Evolutionary conservation across 306 rosid genomes (phyloP).

Genomic region (Sechiopsis laciniata): DNA sequence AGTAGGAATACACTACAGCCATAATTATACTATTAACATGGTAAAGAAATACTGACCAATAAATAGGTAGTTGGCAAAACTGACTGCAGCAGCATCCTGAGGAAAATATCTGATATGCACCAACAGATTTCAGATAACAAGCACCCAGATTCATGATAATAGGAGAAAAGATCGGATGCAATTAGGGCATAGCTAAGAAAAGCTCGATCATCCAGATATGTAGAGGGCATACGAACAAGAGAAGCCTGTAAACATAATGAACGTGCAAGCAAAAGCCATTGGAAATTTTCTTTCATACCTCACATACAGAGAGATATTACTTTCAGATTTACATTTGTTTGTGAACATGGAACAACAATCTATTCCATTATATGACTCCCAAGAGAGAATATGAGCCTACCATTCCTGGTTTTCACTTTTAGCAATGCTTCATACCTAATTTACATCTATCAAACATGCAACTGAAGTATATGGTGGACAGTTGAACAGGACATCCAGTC

Average conservation of each 20-base stretch:
- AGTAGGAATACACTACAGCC: neutral
- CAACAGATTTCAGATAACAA: conserved; percentile 36
- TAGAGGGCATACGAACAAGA: neutral
- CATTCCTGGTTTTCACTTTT: neutral
- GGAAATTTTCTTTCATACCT: neutral
- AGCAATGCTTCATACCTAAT: neutral
- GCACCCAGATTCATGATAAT: conserved; percentile 31
- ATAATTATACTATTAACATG: neutral
- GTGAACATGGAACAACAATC: conserved; percentile 7
- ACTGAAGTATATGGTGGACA: conserved; percentile 5
- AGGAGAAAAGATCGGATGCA: conserved; percentile 18
- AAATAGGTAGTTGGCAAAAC: conserved; percentile 53
- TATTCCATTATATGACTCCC: neutral
- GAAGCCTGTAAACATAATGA: conserved; percentile 22
- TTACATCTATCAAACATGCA: neutral
- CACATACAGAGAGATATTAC: conserved; percentile 14
- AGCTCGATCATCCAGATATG: conserved; percentile 19
- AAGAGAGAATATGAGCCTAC: neutral
- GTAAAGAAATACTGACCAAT: conserved; percentile 55
- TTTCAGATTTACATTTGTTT: conserved; percentile 10
- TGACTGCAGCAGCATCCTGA: conserved; percentile 73
- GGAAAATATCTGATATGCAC: conserved; percentile 56
- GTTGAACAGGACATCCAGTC: neutral
- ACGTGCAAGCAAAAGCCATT: conserved; percentile 12
- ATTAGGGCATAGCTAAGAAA: conserved; percentile 15